phyloP scores from a whole-genome alignment of 1,284 basidiomycete genomes.

The Ustilago trichophora region DNA sequence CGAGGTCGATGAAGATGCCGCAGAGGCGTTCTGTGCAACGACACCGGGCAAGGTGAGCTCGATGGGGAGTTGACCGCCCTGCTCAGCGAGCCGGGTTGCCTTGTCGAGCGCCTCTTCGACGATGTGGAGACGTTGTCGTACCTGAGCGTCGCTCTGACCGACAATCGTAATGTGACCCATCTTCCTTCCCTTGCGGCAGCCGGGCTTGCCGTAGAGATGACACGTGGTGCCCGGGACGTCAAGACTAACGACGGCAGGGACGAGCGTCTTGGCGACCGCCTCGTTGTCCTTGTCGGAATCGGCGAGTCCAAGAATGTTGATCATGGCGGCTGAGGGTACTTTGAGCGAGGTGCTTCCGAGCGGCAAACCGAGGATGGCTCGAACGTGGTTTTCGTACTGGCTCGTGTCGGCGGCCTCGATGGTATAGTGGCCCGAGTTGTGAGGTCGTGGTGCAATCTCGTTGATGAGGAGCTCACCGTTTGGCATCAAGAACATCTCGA shows the following conservation, averaged over 20 bases:
- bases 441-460: slow-evolving; percentile 98
- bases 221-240: slow-evolving; percentile 79
- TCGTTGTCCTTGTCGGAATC: slow-evolving; percentile 59
- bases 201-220: slow-evolving; percentile 93
- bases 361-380: slow-evolving; percentile 90
- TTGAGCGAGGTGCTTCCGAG: slow-evolving; percentile 88
- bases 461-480: slow-evolving; percentile 89
- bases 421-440: slow-evolving; percentile 99
- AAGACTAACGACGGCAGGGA: slow-evolving; percentile 59
- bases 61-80: slow-evolving; percentile 35
- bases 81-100: slow-evolving; percentile 53
- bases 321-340: slow-evolving; percentile 88
- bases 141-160: slow-evolving; percentile 81
- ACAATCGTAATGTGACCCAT: slow-evolving; percentile 98
- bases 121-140: slow-evolving; percentile 70
- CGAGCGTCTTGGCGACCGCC: slow-evolving; percentile 62
- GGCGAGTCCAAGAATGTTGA: slow-evolving; percentile 79
- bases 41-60: slow-evolving; percentile 50
- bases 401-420: slow-evolving; percentile 96
- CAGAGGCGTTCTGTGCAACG: slow-evolving; percentile 18
- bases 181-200: slow-evolving; percentile 88
- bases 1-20: slow-evolving; percentile 8
- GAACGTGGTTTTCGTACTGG: slow-evolving; percentile 97
- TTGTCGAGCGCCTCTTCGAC: slow-evolving; percentile 58
- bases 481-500: slow-evolving; percentile 94